Evolutionary conservation across 2,329 filamentous ascomycete genomes (phyloP).

Genomic region (Ophiostoma tasmaniense): DNA sequence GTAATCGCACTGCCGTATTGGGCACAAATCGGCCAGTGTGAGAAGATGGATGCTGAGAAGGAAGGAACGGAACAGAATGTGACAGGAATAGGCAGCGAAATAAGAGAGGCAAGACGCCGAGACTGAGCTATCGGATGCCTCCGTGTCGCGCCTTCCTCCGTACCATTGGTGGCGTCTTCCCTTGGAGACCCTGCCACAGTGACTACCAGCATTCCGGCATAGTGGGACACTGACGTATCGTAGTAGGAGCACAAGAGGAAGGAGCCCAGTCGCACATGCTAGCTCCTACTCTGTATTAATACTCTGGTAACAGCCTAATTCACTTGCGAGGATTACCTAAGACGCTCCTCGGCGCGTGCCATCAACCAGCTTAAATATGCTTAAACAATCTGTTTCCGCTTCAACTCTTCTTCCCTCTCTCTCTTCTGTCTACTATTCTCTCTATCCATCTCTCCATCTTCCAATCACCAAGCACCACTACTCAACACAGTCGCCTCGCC

Average conservation of each 20-base stretch:
- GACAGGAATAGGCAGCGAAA: not conserved
- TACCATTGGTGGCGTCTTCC: not conserved
- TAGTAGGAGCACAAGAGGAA: not conserved
- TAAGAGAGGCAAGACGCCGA: not conserved
- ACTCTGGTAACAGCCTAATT: not conserved
- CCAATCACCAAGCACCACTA: not conserved
- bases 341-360: not conserved
- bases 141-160: not conserved
- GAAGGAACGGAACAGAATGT: not conserved
- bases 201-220: not conserved
- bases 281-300: not conserved
- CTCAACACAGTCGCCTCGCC: not conserved
- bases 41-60: not conserved
- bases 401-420: not conserved
- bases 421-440: not conserved
- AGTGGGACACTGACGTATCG: not conserved
- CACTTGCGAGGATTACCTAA: not conserved
- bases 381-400: not conserved
- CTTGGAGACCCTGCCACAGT: not conserved
- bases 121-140: not conserved
- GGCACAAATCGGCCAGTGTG: constrained; percentile 7
- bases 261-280: not conserved
- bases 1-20: not conserved
- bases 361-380: not conserved
- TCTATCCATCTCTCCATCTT: not conserved